Base-by-base conservation (phyloP, 805 yeast genomes). In the Spathaspora arborariae region DNA sequence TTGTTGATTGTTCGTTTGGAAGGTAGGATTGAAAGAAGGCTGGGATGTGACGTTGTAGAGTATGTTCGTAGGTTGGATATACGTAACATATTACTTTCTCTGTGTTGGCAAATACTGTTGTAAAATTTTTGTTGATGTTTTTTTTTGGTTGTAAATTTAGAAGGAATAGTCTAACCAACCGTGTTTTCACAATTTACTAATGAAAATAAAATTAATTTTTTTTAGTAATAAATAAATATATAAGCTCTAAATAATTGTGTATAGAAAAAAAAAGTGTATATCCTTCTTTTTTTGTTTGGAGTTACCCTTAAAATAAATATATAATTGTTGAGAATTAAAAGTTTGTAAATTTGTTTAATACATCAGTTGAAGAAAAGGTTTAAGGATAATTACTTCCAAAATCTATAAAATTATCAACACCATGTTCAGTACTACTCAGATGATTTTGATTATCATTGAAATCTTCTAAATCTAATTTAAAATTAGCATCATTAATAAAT, bases 1-100 rank as follows among this genome's bases (percentile, higher is more conserved):
- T 79, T 66, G 51, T 83, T 84, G 42, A 85, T 60, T 20, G 76
- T 65, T 47, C 76, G 76, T 59, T 78, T 78, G 18, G 76, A 69
- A 4, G 95, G 94, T 8, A 86, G 74, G 22, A 72, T 51, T 5
- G 59, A 40, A 20, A 45, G 37, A 9, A 69, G 59, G 2, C 55
- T 45, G 0, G 74, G 72, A 24, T 68, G 39, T 18, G 22, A 4
- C 11, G 39, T 18, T 3, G 35, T 30, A 13, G 35, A 30, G 18
- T 30, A 30, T 30, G 18, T 3, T 15, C 35, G 35, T 30, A 30
- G 35, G 3, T 21, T 11, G 39, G 4, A n/a, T 36, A 20, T 36
- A 18, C 24, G 39, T 11, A 20, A 6, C 24, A 37, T 37, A 16
- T 35, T 35, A 10, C 5, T 36, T 2, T 37, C 21, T 37, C 15